Percentiles rank a stretch among this genome's conserved stretches.
Conservation (phyloP, 148 eudicot species). For the Dianthus caryophyllus region DNA sequence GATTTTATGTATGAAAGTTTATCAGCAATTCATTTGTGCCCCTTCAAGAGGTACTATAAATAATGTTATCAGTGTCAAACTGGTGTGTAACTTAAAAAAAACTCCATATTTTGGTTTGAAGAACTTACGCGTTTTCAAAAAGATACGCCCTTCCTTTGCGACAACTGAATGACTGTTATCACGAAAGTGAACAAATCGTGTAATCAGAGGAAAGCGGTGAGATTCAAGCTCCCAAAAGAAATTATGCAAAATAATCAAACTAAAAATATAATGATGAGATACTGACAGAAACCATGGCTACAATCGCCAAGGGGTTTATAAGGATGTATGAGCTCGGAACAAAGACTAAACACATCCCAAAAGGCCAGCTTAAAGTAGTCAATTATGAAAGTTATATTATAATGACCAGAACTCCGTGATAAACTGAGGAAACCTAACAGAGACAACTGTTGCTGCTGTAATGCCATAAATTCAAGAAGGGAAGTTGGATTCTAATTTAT, state of each 20-base stretch:
- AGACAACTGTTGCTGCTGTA: background rate
- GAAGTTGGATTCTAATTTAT: background rate
- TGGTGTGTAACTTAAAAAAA: background rate
- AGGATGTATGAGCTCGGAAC: constrained; percentile 1
- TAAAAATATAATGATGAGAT: background rate
- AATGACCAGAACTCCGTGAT: background rate
- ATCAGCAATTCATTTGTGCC: too few relatives aligned
- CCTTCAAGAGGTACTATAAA: too few relatives aligned
- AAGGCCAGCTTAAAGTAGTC: background rate
- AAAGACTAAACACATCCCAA: background rate
- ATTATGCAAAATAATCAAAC: background rate
- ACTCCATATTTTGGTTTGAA: background rate
- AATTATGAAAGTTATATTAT: background rate
- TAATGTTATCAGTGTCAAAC: too few relatives aligned
- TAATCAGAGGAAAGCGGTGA: constrained; percentile 4
- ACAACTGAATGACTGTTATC: constrained; percentile 54
- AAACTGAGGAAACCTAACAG: background rate
- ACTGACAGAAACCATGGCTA: background rate
- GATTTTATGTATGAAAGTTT: too few relatives aligned
- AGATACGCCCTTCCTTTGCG: constrained; percentile 57
- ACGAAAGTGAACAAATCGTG: constrained; percentile 17
- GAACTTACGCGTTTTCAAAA: constrained; percentile 59
- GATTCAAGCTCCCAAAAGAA: background rate
- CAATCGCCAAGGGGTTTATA: background rate
- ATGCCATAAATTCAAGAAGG: too few relatives aligned